Evolutionary conservation across 208 protist genomes (phyloP).

Genomic region (Trypanosoma grayi): DNA sequence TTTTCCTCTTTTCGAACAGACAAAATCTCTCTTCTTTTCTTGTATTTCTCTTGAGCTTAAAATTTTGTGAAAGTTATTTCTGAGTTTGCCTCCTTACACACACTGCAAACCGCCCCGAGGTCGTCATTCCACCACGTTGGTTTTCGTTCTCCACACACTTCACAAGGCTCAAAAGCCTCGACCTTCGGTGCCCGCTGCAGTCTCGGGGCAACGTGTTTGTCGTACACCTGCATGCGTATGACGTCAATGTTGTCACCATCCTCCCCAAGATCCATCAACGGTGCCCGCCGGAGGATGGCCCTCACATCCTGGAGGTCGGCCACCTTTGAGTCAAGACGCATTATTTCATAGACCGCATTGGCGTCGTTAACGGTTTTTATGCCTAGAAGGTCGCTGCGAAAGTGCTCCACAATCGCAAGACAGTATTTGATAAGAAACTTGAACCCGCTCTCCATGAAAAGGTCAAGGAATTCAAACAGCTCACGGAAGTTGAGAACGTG

Average conservation of each 20-base stretch:
- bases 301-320: conserved; percentile 51
- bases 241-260: conserved; percentile 50
- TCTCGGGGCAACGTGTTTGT: conserved; percentile 69
- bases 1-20: too few relatives aligned
- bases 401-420: conserved; percentile 84
- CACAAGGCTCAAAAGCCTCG: conserved; percentile 83
- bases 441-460: conserved; percentile 75
- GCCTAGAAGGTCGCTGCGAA: conserved; percentile 59
- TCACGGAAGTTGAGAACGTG: conserved; percentile 82
- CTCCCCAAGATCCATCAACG: conserved; percentile 63
- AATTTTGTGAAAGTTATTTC: conserved; percentile 51
- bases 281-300: conserved; percentile 63
- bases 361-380: conserved; percentile 50
- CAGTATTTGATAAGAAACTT: conserved; percentile 84
- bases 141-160: conserved; percentile 58
- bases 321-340: conserved; percentile 73
- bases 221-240: conserved; percentile 68
- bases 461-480: conserved; percentile 85
- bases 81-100: conserved; percentile 54
- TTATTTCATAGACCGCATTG: conserved; percentile 83
- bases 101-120: conserved; percentile 64
- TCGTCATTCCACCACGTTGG: conserved; percentile 79
- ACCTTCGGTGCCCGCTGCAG: conserved; percentile 73
- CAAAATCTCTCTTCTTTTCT: not conserved
- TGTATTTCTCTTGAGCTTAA: conserved; percentile 20